Evolutionary conservation across 106 monocot genomes (phyloP), one percentile per base, ranked within the genome.

Genomic region (Dendrobium catenatum): DNA sequence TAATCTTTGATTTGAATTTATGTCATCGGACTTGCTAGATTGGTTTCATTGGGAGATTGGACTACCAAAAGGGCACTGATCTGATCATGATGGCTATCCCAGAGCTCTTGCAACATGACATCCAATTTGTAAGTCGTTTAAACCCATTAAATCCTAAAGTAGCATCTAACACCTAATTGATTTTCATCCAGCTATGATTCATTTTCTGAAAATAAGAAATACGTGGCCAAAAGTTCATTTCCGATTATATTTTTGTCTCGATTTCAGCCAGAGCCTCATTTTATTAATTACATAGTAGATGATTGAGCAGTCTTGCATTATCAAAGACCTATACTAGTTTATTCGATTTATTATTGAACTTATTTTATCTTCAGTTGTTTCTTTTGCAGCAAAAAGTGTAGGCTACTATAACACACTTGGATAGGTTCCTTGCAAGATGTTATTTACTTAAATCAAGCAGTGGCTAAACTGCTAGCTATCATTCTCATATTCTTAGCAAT

Each of bases 1-100:
- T 80, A 67, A 13, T 64, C n/a, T 31, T 40, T 40, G 56, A 37
- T 42, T 2, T 61, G 16, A 46, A 67, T 66, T 44, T 64, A 11
- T 78, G 85, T 58, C 18, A 0, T 47, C 78, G 11, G 20, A 7
- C 17, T 85, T 82, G 42, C 47, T 82, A 97, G 96, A 90, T 97
- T 81, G 96, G 94, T 68, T 97, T 94, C 80, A 86, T 97, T 81
- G 96, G 96, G 92, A 88, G 96, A 75, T 77, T 97, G 78, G 96
- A 97, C 67, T 89, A 92, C 75, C 96, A 97, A 80, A 97, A 97
- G 84, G 94, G 96, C 55, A 94, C 83, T 89, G 96, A 97, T 87
- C 70, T 97, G 47, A 90, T 97, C 68, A 86, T 68, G 48, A 55
- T 80, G 24, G 82, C 85, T 4, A 72, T 97, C 64, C 89, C 92